Conservation (phyloP, 495 filamentous ascomycete genomes). For the Trichoderma asperelloides region DNA sequence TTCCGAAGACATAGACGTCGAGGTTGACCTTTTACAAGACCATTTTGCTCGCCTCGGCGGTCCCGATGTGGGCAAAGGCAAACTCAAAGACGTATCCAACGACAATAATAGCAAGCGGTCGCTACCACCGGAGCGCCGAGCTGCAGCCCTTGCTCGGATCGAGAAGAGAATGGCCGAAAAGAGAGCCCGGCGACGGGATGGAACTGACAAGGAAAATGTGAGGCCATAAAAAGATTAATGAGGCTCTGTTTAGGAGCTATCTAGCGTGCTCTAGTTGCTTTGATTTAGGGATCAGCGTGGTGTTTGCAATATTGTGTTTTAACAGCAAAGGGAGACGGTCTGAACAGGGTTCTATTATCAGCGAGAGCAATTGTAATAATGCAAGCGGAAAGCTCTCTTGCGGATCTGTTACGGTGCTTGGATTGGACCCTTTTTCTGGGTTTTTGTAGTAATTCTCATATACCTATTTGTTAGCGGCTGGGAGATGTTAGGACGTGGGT, state of each 20-base stretch:
- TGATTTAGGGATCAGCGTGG: slow-evolving; percentile 2
- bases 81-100: slow-evolving; percentile 21
- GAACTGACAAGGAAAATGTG: slow-evolving; percentile 38
- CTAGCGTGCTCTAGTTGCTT: background rate
- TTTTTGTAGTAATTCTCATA: background rate
- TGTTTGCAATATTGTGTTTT: slow-evolving; percentile 12
- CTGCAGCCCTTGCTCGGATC: slow-evolving; percentile 56
- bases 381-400: background rate
- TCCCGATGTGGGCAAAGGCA: slow-evolving; percentile 13
- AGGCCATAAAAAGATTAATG: slow-evolving; percentile 14
- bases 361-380: background rate
- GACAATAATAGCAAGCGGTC: slow-evolving; percentile 32
- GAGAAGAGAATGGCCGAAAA: slow-evolving; percentile 41
- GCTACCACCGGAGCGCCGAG: slow-evolving; percentile 49
- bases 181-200: slow-evolving; percentile 16
- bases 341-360: background rate
- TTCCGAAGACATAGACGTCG: slow-evolving; percentile 9
- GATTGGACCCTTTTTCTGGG: background rate
- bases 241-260: background rate
- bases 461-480: background rate
- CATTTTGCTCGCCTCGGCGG: slow-evolving; percentile 31
- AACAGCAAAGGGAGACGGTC: background rate
- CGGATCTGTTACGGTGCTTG: background rate
- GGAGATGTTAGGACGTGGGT: background rate
- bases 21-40: slow-evolving; percentile 28